Percentiles rank a stretch among this genome's conserved stretches.
Conservation (phyloP, 2,329 filamentous ascomycete species). For the Ophiostoma angusticollis region DNA sequence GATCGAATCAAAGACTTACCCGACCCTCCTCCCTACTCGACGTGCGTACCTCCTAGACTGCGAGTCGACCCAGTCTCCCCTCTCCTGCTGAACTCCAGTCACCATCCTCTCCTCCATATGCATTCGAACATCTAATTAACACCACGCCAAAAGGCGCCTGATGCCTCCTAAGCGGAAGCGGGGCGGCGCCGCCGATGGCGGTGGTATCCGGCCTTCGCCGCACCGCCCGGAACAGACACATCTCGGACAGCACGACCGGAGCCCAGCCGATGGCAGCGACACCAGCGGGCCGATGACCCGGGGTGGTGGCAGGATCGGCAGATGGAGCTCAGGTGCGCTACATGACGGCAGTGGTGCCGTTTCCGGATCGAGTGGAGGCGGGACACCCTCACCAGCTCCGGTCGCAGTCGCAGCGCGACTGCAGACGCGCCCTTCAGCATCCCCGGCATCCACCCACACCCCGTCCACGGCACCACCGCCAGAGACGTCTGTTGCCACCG, state of each 20-base stretch:
- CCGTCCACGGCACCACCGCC: constrained; percentile 13
- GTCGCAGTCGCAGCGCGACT: too few species aligned
- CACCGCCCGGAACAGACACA: constrained; percentile 46
- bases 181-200: constrained; percentile 32
- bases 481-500: too few species aligned
- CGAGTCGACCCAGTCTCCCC: neutral
- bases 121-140: constrained; percentile 6
- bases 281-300: neutral
- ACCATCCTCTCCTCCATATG: neutral
- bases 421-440: too few species aligned
- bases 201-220: constrained; percentile 43
- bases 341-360: constrained; percentile 14
- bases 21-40: constrained; percentile 1
- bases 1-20: neutral
- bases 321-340: constrained; percentile 27
- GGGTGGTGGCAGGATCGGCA: constrained; percentile 16
- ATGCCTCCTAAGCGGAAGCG: constrained; percentile 52
- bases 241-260: constrained; percentile 45
- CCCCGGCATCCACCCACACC: neutral
- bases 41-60: constrained; percentile 8
- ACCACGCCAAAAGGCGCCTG: constrained; percentile 13
- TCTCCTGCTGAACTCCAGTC: too few species aligned
- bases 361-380: too few species aligned
- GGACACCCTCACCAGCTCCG: too few species aligned
- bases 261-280: constrained; percentile 26